phyloP scores from a whole-genome alignment of 768 basidiomycete genomes.

The Pleurotus eryngii region DNA sequence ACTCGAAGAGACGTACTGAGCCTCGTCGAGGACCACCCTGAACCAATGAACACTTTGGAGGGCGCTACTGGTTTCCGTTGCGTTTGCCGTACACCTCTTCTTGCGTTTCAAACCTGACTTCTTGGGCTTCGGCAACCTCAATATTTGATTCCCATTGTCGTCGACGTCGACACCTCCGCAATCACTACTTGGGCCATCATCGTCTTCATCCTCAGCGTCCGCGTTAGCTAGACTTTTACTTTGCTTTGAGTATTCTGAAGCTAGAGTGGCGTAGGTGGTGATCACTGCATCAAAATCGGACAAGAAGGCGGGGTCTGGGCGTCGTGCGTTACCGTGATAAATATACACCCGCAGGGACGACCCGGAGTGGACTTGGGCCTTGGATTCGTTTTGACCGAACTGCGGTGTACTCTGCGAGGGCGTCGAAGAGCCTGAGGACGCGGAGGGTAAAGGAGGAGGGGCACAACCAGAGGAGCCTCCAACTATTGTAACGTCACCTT shows the following conservation, averaged over 20 bases:
- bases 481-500: constrained; percentile 77
- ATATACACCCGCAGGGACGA: constrained; percentile 81
- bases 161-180: constrained; percentile 63
- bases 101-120: constrained; percentile 67
- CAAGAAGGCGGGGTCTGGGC: constrained; percentile 81
- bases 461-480: constrained; percentile 64
- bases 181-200: constrained; percentile 61
- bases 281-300: constrained; percentile 96
- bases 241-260: constrained; percentile 93
- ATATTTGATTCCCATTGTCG: constrained; percentile 59
- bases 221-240: constrained; percentile 54
- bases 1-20: constrained; percentile 68
- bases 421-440: constrained; percentile 33
- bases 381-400: constrained; percentile 22
- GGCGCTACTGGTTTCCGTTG: constrained; percentile 61
- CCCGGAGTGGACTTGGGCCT: constrained; percentile 39
- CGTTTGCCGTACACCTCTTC: constrained; percentile 36
- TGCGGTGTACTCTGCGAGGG: constrained; percentile 28
- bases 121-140: constrained; percentile 62
- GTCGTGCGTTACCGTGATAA: constrained; percentile 90
- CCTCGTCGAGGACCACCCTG: constrained; percentile 88
- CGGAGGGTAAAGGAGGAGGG: constrained; percentile 30
- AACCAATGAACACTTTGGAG: constrained; percentile 97
- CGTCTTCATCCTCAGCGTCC: constrained; percentile 69
- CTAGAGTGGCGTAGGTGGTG: constrained; percentile 94